A percentile compares a stretch with the other conserved stretches of the same genome.
These are phyloP conservation scores for Reticulascus tulasneorum DNA, from an alignment of 2,329 filamentous ascomycete genomes.

Conservation along the genomic window DNA sequence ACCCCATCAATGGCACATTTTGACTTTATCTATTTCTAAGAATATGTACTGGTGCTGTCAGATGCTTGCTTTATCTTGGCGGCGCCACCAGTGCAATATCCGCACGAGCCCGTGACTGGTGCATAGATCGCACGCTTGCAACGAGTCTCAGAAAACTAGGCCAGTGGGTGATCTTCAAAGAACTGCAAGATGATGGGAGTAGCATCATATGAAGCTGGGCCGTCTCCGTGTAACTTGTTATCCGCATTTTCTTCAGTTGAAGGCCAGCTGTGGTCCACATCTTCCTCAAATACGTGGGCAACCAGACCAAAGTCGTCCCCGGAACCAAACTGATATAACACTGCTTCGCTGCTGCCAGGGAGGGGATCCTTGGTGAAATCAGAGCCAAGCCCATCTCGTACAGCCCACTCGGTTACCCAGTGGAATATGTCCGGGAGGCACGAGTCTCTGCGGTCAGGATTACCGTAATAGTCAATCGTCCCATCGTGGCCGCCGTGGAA, in stretches of 20 bases:
- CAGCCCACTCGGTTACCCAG: slow-evolving; percentile 34
- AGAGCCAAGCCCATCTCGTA: slow-evolving; percentile 21
- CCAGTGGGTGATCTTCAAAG: slow-evolving; percentile 8
- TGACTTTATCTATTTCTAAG: no score
- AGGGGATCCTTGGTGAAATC: no score
- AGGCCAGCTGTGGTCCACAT: slow-evolving; percentile 16
- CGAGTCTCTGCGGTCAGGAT: slow-evolving; percentile 31
- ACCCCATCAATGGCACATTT: no score
- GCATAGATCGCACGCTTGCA: no score
- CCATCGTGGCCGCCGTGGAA: slow-evolving; percentile 46
- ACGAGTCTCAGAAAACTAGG: no score
- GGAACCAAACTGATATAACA: slow-evolving; percentile 3
- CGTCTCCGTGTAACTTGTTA: slow-evolving; percentile 11
- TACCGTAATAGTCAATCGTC: slow-evolving; percentile 41
- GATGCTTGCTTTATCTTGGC: no score
- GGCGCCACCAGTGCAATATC: no score
- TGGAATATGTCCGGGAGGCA: slow-evolving; percentile 39
- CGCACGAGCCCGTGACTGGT: no score
- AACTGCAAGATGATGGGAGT: slow-evolving; percentile 15
- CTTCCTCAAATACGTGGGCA: slow-evolving; percentile 6
- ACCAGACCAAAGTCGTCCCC: slow-evolving; percentile 1
- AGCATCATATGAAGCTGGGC: slow-evolving; percentile 15
- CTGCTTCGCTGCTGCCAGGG: no score
- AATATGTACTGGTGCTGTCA: no score
- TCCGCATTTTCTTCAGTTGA: slow-evolving; percentile 12